A percentile compares a stretch with the other conserved stretches of the same genome.
phyloP scores from a whole-genome alignment of 1,284 basidiomycete species.

The Phellopilus nigrolimitatus region DNA sequence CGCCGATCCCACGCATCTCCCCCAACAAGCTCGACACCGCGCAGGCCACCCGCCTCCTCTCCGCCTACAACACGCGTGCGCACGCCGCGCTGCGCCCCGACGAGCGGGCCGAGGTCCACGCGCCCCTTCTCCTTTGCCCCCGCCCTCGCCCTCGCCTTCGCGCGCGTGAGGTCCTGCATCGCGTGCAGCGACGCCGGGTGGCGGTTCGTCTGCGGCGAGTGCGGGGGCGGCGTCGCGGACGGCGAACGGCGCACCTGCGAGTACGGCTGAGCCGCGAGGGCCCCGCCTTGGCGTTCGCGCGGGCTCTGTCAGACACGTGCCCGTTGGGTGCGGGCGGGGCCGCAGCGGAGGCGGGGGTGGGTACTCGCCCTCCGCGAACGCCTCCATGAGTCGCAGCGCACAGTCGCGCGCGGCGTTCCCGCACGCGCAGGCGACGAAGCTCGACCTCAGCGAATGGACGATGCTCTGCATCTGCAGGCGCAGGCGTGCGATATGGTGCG shows the following conservation, averaged over 20 bases:
- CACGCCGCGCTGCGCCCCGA: constrained; percentile 67
- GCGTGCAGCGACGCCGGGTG: constrained; percentile 8
- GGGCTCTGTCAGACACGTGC: background rate
- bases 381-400: constrained; percentile 60
- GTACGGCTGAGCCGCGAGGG: background rate
- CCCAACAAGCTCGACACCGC: constrained; percentile 52
- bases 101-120: constrained; percentile 61
- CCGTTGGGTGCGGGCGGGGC: background rate
- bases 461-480: constrained; percentile 65
- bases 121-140: background rate
- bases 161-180: background rate
- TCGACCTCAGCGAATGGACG: constrained; percentile 67
- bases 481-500: constrained; percentile 48
- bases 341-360: constrained; percentile 17
- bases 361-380: constrained; percentile 50
- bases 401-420: constrained; percentile 58
- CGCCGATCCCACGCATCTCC: constrained; percentile 13
- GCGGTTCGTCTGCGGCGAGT: background rate
- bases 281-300: background rate
- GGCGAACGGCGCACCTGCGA: background rate
- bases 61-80: constrained; percentile 46
- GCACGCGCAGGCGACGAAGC: constrained; percentile 77
- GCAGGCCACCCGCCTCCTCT: constrained; percentile 52
- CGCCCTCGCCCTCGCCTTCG: constrained; percentile 5
- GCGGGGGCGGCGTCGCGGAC: background rate